Conservation (phyloP, 257 asterid genomes). For the Solanum ossicruentum region DNA sequence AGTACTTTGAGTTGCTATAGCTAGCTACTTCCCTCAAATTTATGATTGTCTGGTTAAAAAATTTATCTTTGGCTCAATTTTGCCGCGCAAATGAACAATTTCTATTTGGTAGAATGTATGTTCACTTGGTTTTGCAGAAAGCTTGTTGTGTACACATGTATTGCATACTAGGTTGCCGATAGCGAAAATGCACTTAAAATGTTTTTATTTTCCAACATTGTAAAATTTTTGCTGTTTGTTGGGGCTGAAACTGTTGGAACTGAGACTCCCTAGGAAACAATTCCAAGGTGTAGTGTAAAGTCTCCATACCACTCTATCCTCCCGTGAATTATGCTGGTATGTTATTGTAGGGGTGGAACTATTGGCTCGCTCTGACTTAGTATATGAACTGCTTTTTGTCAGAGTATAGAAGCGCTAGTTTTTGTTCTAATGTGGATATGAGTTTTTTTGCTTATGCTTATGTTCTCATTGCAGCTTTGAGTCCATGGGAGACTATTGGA, state of each 20-base stretch:
- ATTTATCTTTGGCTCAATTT: neutral
- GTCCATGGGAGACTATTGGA: constrained; percentile 84
- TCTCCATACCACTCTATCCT: neutral
- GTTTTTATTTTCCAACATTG: neutral
- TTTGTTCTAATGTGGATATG: neutral
- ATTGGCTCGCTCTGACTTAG: neutral
- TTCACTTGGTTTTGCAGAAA: neutral
- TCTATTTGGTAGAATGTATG: neutral
- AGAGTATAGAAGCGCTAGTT: neutral
- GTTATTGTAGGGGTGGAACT: neutral
- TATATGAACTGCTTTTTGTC: neutral
- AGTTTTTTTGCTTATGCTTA: neutral
- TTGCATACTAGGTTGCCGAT: neutral
- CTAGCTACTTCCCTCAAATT: neutral
- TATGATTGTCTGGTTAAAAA: neutral
- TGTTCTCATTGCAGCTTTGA: constrained; percentile 36
- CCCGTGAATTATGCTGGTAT: neutral
- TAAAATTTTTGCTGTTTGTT: neutral
- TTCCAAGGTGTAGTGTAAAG: neutral
- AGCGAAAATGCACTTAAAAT: neutral
- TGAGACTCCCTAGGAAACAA: neutral
- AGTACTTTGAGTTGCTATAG: neutral
- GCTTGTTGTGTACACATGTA: neutral
- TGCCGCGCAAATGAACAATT: neutral
- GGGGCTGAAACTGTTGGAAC: neutral